These are phyloP conservation scores for Aspergillus spinulosporus DNA, from an alignment of 2,329 filamentous ascomycete genomes.

Conservation along the genomic window DNA sequence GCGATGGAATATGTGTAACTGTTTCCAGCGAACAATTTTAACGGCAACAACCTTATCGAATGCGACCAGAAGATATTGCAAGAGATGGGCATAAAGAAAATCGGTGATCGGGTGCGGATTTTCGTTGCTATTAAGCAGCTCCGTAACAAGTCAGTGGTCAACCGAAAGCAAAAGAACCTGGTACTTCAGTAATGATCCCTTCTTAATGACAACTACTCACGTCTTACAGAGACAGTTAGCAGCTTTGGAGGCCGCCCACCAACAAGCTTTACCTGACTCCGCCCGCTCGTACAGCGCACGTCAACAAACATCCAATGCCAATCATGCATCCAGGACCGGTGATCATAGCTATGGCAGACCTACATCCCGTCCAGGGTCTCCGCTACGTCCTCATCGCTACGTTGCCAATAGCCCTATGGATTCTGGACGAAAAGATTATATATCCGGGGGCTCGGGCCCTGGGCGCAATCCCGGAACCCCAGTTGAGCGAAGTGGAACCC, in stretches of 20 bases:
- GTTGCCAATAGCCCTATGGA: constrained; percentile 58
- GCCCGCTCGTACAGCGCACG: constrained; percentile 62
- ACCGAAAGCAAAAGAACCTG: constrained; percentile 80
- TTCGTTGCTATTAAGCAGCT: constrained; percentile 83
- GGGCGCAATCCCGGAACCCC: constrained; percentile 62
- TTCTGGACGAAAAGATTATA: constrained; percentile 55
- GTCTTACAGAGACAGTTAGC: constrained; percentile 75
- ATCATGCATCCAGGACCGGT: constrained; percentile 59
- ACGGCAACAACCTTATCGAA: constrained; percentile 92
- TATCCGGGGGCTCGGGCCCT: constrained; percentile 55
- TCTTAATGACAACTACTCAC: constrained; percentile 18
- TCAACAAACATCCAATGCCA: constrained; percentile 55
- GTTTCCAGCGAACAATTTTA: constrained; percentile 78
- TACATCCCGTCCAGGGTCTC: constrained; percentile 70
- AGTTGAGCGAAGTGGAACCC: constrained; percentile 66
- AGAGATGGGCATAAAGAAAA: constrained; percentile 97
- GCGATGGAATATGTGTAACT: constrained; percentile 13
- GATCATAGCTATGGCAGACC: constrained; percentile 55
- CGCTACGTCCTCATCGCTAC: constrained; percentile 63
- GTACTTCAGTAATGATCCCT: constrained; percentile 53
- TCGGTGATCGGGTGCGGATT: constrained; percentile 91
- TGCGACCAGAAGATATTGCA: constrained; percentile 96
- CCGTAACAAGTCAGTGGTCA: constrained; percentile 72
- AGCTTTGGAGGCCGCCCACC: constrained; percentile 65
- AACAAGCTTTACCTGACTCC: constrained; percentile 62